phyloP scores from a whole-genome alignment of 1,284 basidiomycete genomes.

The Ustilago xerochloae region DNA sequence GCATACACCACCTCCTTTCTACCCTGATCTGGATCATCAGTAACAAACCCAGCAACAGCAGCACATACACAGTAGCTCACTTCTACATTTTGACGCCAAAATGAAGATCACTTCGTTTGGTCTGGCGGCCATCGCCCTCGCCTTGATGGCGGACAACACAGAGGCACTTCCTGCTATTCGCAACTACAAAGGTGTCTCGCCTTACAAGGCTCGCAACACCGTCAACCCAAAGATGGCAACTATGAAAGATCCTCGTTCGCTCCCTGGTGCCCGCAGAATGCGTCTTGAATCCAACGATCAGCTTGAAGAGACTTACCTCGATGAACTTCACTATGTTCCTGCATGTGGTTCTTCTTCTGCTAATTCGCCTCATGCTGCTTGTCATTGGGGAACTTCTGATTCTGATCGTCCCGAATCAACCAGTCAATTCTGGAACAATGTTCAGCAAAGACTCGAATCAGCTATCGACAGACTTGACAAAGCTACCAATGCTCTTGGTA shows the following conservation, averaged over 20 bases:
- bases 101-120: constrained; percentile 51
- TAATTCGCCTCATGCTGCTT: no score
- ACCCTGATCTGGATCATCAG: constrained; percentile 18
- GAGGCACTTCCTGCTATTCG: constrained; percentile 46
- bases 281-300: constrained; percentile 44
- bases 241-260: constrained; percentile 36
- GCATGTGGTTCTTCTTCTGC: no score
- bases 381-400: no score
- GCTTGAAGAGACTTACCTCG: constrained; percentile 45
- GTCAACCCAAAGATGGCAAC: constrained; percentile 20
- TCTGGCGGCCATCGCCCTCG: constrained; percentile 43
- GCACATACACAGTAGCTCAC: background rate
- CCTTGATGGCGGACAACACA: constrained; percentile 42
- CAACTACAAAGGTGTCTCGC: constrained; percentile 45
- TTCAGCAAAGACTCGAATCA: constrained; percentile 41
- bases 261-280: constrained; percentile 37
- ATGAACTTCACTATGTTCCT: constrained; percentile 45
- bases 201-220: constrained; percentile 30
- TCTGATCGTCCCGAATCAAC: constrained; percentile 12
- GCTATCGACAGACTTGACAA: constrained; percentile 39
- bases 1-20: background rate
- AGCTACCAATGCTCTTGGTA: constrained; percentile 32
- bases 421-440: constrained; percentile 46
- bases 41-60: constrained; percentile 1
- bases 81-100: background rate